Conservation (phyloP, 495 filamentous ascomycete genomes). For the Endocarpon pusillum region DNA sequence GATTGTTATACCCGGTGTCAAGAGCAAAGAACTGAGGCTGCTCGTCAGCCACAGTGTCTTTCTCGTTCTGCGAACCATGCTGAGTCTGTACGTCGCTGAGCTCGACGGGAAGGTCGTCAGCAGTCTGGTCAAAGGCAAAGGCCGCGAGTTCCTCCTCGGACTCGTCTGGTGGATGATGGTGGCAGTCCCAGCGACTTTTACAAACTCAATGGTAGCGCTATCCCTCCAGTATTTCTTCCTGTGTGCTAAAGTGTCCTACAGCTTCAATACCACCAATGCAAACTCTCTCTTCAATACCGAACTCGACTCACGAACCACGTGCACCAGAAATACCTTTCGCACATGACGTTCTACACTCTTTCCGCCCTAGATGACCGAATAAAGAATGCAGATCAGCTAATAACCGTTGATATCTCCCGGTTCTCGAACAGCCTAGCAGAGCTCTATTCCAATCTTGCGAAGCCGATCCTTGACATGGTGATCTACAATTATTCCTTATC, state of each 20-base stretch:
- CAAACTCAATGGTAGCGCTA: slow-evolving; percentile 82
- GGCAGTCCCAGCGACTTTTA: slow-evolving; percentile 93
- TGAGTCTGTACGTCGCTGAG: slow-evolving; percentile 90
- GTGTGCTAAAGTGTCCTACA: slow-evolving; percentile 15
- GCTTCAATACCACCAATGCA: slow-evolving; percentile 96
- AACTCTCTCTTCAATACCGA: slow-evolving; percentile 79
- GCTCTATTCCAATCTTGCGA: slow-evolving; percentile 93
- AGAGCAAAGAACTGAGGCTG: slow-evolving; percentile 72
- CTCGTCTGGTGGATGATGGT: slow-evolving; percentile 98
- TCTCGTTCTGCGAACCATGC: slow-evolving; percentile 70
- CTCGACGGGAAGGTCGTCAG: slow-evolving; percentile 87
- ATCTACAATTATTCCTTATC: slow-evolving; percentile 93
- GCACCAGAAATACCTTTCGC: slow-evolving; percentile 79
- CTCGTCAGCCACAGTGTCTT: slow-evolving; percentile 78
- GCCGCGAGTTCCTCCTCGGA: slow-evolving; percentile 74
- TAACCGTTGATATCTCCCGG: slow-evolving; percentile 87
- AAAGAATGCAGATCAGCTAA: slow-evolving; percentile 96
- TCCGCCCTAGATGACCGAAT: slow-evolving; percentile 92
- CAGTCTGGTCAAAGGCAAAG: slow-evolving; percentile 75
- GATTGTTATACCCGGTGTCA: slow-evolving; percentile 81
- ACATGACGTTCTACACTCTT: slow-evolving; percentile 96
- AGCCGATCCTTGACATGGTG: slow-evolving; percentile 82
- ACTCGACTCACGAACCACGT: slow-evolving; percentile 83
- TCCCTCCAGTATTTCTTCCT: background rate
- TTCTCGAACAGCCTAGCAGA: slow-evolving; percentile 93